Percentiles rank a stretch among this genome's conserved stretches.
Evolutionary conservation across 805 yeast genomes (phyloP).

Genomic region (Saturnispora ahearnii): DNA sequence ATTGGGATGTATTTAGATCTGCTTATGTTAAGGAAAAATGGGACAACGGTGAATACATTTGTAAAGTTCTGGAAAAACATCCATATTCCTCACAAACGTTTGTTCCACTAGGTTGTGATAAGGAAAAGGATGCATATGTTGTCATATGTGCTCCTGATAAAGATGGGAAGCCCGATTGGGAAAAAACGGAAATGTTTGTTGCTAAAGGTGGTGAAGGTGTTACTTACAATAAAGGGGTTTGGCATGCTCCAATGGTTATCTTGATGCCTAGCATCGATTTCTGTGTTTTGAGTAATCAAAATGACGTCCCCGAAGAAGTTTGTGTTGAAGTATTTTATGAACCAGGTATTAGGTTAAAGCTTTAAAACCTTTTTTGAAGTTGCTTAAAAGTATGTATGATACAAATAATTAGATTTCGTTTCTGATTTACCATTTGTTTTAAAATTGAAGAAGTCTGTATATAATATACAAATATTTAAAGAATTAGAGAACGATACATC

Average conservation of each 20-base stretch:
- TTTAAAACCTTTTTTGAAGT: slow-evolving; percentile 3
- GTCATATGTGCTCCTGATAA: slow-evolving; percentile 64
- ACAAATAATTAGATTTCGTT: too few relatives aligned
- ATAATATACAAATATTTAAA: not conserved
- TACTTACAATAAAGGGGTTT: slow-evolving; percentile 74
- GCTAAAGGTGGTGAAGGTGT: slow-evolving; percentile 83
- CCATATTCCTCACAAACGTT: slow-evolving; percentile 86
- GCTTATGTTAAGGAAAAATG: slow-evolving; percentile 63
- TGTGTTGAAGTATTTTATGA: slow-evolving; percentile 70
- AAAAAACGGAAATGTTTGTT: slow-evolving; percentile 53
- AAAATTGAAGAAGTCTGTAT: not conserved
- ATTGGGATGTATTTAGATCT: slow-evolving; percentile 79
- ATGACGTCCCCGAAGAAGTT: slow-evolving; percentile 69
- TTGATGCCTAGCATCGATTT: slow-evolving; percentile 62
- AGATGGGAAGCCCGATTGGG: slow-evolving; percentile 51
- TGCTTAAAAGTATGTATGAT: too few relatives aligned
- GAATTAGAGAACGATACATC: not conserved
- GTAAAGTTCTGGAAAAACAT: slow-evolving; percentile 80
- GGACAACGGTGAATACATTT: slow-evolving; percentile 29
- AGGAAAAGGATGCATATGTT: slow-evolving; percentile 46
- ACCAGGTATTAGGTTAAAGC: slow-evolving; percentile 42
- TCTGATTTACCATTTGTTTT: not conserved
- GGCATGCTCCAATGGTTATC: slow-evolving; percentile 98
- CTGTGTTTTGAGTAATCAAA: slow-evolving; percentile 82
- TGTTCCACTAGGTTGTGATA: slow-evolving; percentile 72